Base-by-base conservation (phyloP, 108 stramenopile species). In the Nitzschia sp. region DNA sequence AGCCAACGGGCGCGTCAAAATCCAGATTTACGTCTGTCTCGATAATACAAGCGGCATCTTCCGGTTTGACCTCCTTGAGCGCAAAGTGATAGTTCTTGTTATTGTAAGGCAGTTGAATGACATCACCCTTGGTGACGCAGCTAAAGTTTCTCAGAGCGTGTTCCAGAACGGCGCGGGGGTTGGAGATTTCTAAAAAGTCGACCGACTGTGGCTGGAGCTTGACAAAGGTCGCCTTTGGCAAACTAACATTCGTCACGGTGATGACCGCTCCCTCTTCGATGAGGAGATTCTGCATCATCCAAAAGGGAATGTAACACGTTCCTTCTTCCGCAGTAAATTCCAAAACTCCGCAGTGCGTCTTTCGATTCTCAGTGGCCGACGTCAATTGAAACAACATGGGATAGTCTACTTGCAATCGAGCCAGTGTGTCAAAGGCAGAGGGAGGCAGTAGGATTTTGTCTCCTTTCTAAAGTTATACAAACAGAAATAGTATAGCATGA, bases 261-360 rank as follows among this genome's bases (percentile, higher is more conserved):
- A 99, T 78, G 1, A 98, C 79, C 26, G 81, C 64, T 1, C 97
- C 98, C 69, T 98, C 98, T 69, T 90, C 87, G 28, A 95, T 82
- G 17, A 96, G 45, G 27, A 97, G 73, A 57, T 96, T 96, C 54
- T 96, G 96, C 98, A 99, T 99, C 95, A 99, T 97, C 99, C 99
- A 99, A 76, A 91, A 96, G 1, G 99, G 99, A 72, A 99, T 90
- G 82, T 97, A 98, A 68, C 96, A 96, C 23, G 83, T 84, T 17
- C 99, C 99, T 76, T 99, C 98, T 52, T 95, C 91, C 5, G 99
- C 98, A n/a, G 97, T 97, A 80, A 99, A 99, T 81, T 99, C 99
- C 32, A 98, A 73, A 17, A 99, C 98, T 38, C 98, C 98, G 48
- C 91, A 94, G 69, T 99, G 99, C 9, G 98, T 98, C 29, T 67